Conservation (phyloP, 2,329 filamentous ascomycete genomes). For the Paecilomyces sp. region DNA sequence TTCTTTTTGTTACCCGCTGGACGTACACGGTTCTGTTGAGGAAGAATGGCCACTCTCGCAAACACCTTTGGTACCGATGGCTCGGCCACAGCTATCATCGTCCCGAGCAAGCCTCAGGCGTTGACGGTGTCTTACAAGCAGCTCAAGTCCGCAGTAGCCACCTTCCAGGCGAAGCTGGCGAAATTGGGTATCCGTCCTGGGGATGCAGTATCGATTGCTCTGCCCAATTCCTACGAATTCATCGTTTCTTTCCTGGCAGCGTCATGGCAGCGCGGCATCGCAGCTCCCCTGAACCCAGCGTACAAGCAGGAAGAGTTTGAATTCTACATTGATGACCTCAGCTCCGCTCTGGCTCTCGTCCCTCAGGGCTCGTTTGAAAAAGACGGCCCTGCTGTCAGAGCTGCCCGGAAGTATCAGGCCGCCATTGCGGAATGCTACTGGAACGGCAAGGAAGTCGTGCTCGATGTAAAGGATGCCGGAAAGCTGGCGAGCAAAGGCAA, state of each 20-base stretch:
- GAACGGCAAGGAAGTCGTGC: slow-evolving; percentile 61
- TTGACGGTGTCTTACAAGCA: slow-evolving; percentile 64
- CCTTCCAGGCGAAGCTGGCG: slow-evolving; percentile 73
- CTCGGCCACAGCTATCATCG: slow-evolving; percentile 59
- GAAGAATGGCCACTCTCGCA: slow-evolving; percentile 49
- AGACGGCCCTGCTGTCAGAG: slow-evolving; percentile 64
- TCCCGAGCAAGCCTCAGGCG: slow-evolving; percentile 57
- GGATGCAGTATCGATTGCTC: slow-evolving; percentile 72
- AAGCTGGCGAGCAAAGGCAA: slow-evolving; percentile 51
- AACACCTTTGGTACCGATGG: slow-evolving; percentile 49
- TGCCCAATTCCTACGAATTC: slow-evolving; percentile 81
- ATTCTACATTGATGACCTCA: slow-evolving; percentile 85
- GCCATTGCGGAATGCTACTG: slow-evolving; percentile 85
- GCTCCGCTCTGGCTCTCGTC: slow-evolving; percentile 69
- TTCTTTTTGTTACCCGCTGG: background rate
- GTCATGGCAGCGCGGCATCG: slow-evolving; percentile 76
- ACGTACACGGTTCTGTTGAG: background rate
- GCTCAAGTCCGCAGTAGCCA: slow-evolving; percentile 57
- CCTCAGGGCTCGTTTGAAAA: slow-evolving; percentile 62
- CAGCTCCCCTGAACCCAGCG: slow-evolving; percentile 77
- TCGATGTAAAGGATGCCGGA: slow-evolving; percentile 72
- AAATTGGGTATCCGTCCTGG: slow-evolving; percentile 61
- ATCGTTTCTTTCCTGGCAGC: slow-evolving; percentile 80
- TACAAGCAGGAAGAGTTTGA: slow-evolving; percentile 90
- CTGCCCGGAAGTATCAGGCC: slow-evolving; percentile 70